phyloP scores from a whole-genome alignment of 352 stramenopile genomes.

The Globisporangium irregulare region DNA sequence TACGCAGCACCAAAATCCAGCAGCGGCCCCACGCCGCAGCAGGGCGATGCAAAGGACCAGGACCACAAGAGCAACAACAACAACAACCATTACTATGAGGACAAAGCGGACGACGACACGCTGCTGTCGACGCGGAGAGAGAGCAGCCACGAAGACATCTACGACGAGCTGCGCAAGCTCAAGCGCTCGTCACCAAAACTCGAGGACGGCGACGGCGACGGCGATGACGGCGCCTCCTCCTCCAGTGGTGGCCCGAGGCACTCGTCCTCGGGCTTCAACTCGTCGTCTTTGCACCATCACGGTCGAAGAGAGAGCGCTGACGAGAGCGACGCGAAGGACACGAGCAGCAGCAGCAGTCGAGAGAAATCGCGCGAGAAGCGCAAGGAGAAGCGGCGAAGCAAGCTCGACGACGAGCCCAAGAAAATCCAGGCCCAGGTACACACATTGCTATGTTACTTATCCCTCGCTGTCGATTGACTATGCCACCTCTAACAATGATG shows the following conservation, averaged over 20 bases:
- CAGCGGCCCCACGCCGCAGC: not conserved
- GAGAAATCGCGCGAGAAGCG: slow-evolving; percentile 50
- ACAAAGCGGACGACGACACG: slow-evolving; percentile 19
- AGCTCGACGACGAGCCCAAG: slow-evolving; percentile 66
- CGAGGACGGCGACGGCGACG: slow-evolving; percentile 26
- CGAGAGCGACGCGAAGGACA: slow-evolving; percentile 39
- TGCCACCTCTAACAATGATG: not conserved
- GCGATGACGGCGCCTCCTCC: not conserved
- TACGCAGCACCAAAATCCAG: slow-evolving; percentile 26
- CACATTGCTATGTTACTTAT: no score
- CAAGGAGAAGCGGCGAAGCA: slow-evolving; percentile 50
- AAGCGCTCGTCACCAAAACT: slow-evolving; percentile 33
- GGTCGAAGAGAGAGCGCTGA: slow-evolving; percentile 16
- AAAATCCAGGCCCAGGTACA: slow-evolving; percentile 57
- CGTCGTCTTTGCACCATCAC: not conserved
- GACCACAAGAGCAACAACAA: slow-evolving; percentile 26
- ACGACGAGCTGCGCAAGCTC: slow-evolving; percentile 58
- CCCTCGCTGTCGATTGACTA: not conserved
- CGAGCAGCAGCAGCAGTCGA: slow-evolving; percentile 23
- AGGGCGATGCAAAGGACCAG: slow-evolving; percentile 20
- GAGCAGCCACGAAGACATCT: slow-evolving; percentile 43
- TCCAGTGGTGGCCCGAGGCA: slow-evolving; percentile 16
- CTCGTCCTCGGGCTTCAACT: slow-evolving; percentile 17
- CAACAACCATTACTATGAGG: slow-evolving; percentile 16
- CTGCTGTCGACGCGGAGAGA: slow-evolving; percentile 20